Evolutionary conservation across 2,329 filamentous ascomycete species (phyloP).

Genomic region (Claviceps digitariae): DNA sequence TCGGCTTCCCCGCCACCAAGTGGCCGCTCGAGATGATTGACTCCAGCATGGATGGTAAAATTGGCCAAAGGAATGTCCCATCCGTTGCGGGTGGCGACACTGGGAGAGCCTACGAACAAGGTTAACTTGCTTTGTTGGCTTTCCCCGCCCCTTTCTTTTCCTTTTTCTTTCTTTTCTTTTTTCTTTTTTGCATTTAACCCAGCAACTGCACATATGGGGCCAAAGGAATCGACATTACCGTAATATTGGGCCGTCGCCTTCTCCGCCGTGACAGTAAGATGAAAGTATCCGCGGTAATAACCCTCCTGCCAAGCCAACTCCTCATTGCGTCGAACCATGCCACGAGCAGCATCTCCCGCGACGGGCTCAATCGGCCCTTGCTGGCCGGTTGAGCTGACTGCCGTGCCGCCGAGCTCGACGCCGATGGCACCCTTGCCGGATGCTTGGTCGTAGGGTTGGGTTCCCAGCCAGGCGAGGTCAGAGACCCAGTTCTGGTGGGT

Average conservation of each 20-base stretch:
- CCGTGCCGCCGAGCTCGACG: slow-evolving; percentile 53
- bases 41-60: slow-evolving; percentile 51
- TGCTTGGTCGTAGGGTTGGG: slow-evolving; percentile 34
- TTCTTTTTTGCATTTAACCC: no score
- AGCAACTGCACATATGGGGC: no score
- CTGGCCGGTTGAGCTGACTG: slow-evolving; percentile 47
- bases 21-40: slow-evolving; percentile 38
- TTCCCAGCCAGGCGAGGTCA: slow-evolving; percentile 45
- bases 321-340: slow-evolving; percentile 36
- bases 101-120: slow-evolving; percentile 27
- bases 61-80: slow-evolving; percentile 56
- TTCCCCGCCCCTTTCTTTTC: background rate
- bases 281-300: slow-evolving; percentile 63
- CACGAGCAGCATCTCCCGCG: slow-evolving; percentile 31
- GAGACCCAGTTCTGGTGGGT: slow-evolving; percentile 50
- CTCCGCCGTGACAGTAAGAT: slow-evolving; percentile 43
- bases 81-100: slow-evolving; percentile 42
- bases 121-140: background rate
- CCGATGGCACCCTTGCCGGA: slow-evolving; percentile 44
- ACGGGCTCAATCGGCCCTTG: slow-evolving; percentile 43
- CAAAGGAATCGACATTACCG: slow-evolving; percentile 23
- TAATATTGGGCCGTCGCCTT: slow-evolving; percentile 51
- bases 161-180: no score
- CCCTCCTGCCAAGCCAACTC: slow-evolving; percentile 61
- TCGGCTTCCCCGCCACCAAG: slow-evolving; percentile 31